Conservation (phyloP, 2,329 filamentous ascomycete genomes). For the Cordyceps fumosorosea region DNA sequence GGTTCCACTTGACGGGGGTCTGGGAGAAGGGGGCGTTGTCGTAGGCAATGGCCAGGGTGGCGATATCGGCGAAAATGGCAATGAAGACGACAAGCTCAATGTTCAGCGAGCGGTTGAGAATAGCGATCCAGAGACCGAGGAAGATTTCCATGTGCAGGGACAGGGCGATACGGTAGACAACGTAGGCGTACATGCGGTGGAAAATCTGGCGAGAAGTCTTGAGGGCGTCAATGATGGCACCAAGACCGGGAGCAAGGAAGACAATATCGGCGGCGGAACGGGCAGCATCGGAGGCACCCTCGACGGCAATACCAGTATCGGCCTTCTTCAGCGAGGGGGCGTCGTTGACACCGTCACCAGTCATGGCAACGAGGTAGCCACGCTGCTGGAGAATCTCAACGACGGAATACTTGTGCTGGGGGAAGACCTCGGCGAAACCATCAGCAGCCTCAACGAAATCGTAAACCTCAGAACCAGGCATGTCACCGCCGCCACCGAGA, state of each 20-base stretch:
- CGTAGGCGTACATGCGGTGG: constrained; percentile 94
- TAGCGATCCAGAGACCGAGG: constrained; percentile 85
- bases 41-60: constrained; percentile 86
- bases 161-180: constrained; percentile 89
- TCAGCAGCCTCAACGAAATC: constrained; percentile 94
- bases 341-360: constrained; percentile 92
- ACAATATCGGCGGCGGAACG: constrained; percentile 90
- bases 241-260: constrained; percentile 84
- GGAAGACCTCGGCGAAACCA: constrained; percentile 92
- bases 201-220: constrained; percentile 94
- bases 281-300: constrained; percentile 85
- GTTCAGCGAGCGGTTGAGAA: constrained; percentile 77
- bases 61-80: constrained; percentile 89
- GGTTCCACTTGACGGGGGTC: constrained; percentile 88
- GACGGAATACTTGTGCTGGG: constrained; percentile 91
- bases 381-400: constrained; percentile 90
- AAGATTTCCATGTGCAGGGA: constrained; percentile 89
- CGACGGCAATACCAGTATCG: constrained; percentile 93
- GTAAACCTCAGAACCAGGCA: constrained; percentile 90
- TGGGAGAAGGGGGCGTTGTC: constrained; percentile 85
- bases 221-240: constrained; percentile 85
- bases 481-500: constrained; percentile 82
- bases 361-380: constrained; percentile 93
- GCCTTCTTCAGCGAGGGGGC: constrained; percentile 89
- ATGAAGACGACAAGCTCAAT: constrained; percentile 88